Evolutionary conservation across 129 eudicot genomes (phyloP).

Genomic region (Flaveria bidentis): DNA sequence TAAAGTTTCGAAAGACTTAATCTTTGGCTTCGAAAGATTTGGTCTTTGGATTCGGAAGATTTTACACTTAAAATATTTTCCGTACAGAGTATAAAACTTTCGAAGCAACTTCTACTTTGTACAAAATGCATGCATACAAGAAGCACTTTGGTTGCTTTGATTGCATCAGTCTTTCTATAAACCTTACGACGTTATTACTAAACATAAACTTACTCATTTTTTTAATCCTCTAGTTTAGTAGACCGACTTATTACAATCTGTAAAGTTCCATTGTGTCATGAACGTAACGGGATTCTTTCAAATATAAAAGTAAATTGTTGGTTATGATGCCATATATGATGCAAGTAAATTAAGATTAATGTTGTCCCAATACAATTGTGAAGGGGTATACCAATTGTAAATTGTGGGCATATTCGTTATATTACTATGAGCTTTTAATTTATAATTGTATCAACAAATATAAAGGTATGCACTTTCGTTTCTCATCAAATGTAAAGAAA

Average conservation of each 20-base stretch:
- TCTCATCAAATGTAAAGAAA: constrained; percentile 9
- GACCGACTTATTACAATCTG: neutral
- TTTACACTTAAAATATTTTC: too few relatives aligned
- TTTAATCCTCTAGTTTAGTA: neutral
- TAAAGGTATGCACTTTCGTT: constrained; percentile 17
- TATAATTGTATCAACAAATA: constrained; percentile 2
- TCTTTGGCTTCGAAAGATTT: too few relatives aligned
- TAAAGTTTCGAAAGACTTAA: too few relatives aligned
- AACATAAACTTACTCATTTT: too few relatives aligned
- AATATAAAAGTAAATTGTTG: neutral
- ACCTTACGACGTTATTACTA: too few relatives aligned
- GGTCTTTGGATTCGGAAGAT: too few relatives aligned
- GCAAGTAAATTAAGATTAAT: neutral
- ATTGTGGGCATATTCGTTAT: constrained; percentile 19
- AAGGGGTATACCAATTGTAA: constrained; percentile 21
- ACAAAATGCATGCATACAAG: too few relatives aligned
- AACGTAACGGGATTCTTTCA: neutral
- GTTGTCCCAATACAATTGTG: constrained; percentile 19
- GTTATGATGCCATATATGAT: neutral
- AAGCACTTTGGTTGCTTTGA: too few relatives aligned
- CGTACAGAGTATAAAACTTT: too few relatives aligned
- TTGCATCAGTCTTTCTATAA: too few relatives aligned
- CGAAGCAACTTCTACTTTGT: too few relatives aligned
- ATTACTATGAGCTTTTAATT: neutral
- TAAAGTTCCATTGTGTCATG: neutral